Percentiles rank a stretch among this genome's conserved stretches.
Conservation (phyloP, 106 monocot species). For the Gastrodia elata region DNA sequence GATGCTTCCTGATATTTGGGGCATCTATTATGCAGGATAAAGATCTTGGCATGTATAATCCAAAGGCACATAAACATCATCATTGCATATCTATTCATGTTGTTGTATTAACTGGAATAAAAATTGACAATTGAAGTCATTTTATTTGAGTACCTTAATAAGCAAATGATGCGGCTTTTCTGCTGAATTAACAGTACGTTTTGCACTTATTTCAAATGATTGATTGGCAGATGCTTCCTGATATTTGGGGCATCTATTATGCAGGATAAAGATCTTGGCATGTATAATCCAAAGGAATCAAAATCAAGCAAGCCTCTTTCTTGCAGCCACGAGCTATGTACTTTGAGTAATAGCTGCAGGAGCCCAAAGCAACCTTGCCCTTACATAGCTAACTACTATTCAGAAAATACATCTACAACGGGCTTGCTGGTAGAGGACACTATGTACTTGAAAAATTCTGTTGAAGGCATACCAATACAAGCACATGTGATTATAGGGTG, state of each 20-base stretch:
- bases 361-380: constrained; percentile 73
- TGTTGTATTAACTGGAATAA: background rate
- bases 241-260: constrained; percentile 90
- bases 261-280: constrained; percentile 91
- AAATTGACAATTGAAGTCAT: background rate
- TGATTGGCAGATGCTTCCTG: constrained; percentile 94
- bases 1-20: constrained; percentile 84
- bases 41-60: constrained; percentile 76
- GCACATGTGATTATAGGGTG: constrained; percentile 81
- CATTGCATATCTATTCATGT: background rate
- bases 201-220: constrained; percentile 77
- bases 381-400: constrained; percentile 64
- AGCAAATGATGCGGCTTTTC: constrained; percentile 13
- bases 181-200: constrained; percentile 40
- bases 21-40: constrained; percentile 99
- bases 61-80: too few species aligned
- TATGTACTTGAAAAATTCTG: constrained; percentile 43
- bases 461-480: constrained; percentile 24
- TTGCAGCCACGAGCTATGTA: constrained; percentile 80
- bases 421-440: constrained; percentile 76
- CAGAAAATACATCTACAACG: constrained; percentile 86
- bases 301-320: constrained; percentile 72
- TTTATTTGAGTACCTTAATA: background rate
- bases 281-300: constrained; percentile 76
- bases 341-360: constrained; percentile 40